These are phyloP conservation scores for Geotrichum reessii DNA, from an alignment of 1,139 yeast species.

Conservation along the genomic window DNA sequence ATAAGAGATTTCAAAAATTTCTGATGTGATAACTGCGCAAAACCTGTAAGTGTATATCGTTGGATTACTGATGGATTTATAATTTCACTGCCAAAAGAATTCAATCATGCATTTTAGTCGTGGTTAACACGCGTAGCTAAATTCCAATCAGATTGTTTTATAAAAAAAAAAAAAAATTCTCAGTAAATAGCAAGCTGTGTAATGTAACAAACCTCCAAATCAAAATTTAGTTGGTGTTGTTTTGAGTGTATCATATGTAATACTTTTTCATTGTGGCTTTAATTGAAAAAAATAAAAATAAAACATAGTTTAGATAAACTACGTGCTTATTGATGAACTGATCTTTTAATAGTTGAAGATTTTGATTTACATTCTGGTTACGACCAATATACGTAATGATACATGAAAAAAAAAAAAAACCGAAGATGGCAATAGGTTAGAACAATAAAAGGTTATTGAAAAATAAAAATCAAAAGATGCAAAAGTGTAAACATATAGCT, in stretches of 20 bases:
- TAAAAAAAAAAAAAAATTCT: background rate
- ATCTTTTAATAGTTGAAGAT: background rate
- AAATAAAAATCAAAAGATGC: background rate
- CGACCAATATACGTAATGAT: background rate
- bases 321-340: background rate
- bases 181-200: background rate
- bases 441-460: background rate
- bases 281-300: background rate
- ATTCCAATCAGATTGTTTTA: background rate
- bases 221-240: no score
- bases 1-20: background rate
- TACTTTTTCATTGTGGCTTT: background rate
- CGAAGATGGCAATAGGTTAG: background rate
- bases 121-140: background rate
- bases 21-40: background rate
- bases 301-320: background rate
- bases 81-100: background rate
- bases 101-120: background rate
- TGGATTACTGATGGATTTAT: background rate
- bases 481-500: background rate
- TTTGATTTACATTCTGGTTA: background rate
- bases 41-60: background rate
- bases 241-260: no score
- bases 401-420: background rate
- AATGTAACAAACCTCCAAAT: background rate